Conservation (phyloP, 306 rosid genomes). For the Medicago lupulina region DNA sequence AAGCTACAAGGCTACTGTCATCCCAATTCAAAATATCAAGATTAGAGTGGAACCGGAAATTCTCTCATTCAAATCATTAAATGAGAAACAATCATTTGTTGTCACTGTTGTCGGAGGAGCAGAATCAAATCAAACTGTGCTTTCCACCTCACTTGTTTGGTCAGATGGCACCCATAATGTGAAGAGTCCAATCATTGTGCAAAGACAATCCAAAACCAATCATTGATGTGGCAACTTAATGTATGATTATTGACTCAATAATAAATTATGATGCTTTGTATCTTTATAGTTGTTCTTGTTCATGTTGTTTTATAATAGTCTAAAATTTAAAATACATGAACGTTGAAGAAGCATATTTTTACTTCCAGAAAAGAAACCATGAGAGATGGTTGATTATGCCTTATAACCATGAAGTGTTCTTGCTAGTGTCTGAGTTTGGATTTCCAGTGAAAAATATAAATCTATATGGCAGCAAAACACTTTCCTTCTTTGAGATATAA, state of each 20-base stretch:
- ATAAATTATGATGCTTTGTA: neutral
- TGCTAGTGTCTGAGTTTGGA: slow-evolving; percentile 6
- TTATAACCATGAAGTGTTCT: slow-evolving; percentile 28
- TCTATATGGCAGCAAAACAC: slow-evolving; percentile 28
- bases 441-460: slow-evolving; percentile 13
- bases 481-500: slow-evolving; percentile 15
- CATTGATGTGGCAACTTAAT: neutral
- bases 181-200: neutral
- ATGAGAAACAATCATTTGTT: neutral
- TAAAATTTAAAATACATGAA: neutral
- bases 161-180: neutral
- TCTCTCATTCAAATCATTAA: neutral
- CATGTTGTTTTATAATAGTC: neutral
- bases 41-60: neutral
- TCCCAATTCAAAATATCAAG: neutral
- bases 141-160: neutral
- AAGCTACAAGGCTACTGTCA: neutral
- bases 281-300: neutral
- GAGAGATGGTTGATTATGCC: slow-evolving; percentile 29
- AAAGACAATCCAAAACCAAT: neutral
- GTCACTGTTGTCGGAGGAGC: neutral
- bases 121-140: neutral
- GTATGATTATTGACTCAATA: neutral
- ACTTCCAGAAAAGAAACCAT: slow-evolving; percentile 36
- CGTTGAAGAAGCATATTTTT: too few species aligned